Base-by-base conservation (phyloP, 2,329 filamentous ascomycete species). In the Lecanoromycetidae sp. region DNA sequence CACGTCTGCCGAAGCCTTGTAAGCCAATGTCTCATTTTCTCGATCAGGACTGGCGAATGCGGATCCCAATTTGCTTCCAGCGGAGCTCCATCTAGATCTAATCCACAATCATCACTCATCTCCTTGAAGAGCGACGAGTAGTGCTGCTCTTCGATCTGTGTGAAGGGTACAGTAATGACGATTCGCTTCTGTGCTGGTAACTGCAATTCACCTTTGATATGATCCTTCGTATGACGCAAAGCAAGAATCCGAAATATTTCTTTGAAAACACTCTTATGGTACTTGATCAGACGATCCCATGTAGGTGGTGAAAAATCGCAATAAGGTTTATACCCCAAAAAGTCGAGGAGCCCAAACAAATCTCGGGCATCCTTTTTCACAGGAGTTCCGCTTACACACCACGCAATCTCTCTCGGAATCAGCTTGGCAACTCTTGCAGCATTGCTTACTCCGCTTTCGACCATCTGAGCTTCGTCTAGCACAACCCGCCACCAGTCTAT, bases 121-220 rank as follows among this genome's bases (percentile, higher is more conserved):
- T 84, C 71, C 39, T 79, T 74, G 59, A 90, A 87, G 2, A 94
- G 63, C 5, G 79, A 76, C 34, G 75, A 72, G 58, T 96, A 96
- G 58, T 94, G 80, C 58, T 95, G 86, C 59, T 95, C 85, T 60
- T 96, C 91, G 9, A 96, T 77, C 0, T 85, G 78, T 0, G 84
- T 91, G 58, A 96, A 94, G 0, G 91, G 87, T 61, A 94, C 80
- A 1, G 83, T 91, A 49, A 96, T 85, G 9, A 94, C 81, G 52
- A 87, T 80, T 8, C 91, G 79, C 58, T 84, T 88, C 59, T 98
- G 91, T 0, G 78, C 71, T 8, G 91, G 91, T 9, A 98, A 64
- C 2, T 71, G 70, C 30, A 96, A 72, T 57, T 98, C 88, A 49
- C 83, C 72, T 30, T 87, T 76, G 7, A 96, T 79, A 20, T 77